Conservation (phyloP, 176 grass and related monocot genomes). For the Hordeum marinum region DNA sequence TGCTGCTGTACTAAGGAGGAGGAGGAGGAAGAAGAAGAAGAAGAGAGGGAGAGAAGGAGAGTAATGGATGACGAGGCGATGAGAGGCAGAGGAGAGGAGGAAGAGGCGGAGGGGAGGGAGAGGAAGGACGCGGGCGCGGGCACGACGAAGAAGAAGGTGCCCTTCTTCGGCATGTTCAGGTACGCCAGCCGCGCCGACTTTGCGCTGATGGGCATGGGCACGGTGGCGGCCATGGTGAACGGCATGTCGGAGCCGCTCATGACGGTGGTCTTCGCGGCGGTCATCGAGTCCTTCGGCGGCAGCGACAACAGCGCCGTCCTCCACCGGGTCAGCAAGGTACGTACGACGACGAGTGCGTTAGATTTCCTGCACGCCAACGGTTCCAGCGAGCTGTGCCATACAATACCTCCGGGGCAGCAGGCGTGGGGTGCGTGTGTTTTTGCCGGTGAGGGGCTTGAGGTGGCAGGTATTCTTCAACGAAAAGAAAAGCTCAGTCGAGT, state of each 20-base stretch:
- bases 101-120: neutral
- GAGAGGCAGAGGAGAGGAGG: neutral
- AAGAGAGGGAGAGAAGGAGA: neutral
- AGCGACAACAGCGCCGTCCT: constrained; percentile 18
- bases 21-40: neutral
- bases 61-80: neutral
- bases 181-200: constrained; percentile 35
- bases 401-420: neutral
- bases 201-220: constrained; percentile 42
- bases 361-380: neutral
- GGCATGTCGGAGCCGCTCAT: constrained; percentile 51
- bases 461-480: no score
- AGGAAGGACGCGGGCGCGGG: neutral
- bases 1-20: neutral
- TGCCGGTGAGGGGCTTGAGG: no score
- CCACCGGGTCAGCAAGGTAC: constrained; percentile 53
- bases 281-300: constrained; percentile 49
- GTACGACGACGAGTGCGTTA: neutral
- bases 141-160: constrained; percentile 2
- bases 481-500: no score
- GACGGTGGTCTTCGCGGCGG: constrained; percentile 45
- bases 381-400: neutral
- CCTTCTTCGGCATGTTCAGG: constrained; percentile 44
- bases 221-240: constrained; percentile 46
- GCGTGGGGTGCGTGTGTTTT: no score